A percentile compares a stretch with the other conserved stretches of the same genome.
Evolutionary conservation across 768 basidiomycete species (phyloP).

Genomic region (Pulveroboletus sp.): DNA sequence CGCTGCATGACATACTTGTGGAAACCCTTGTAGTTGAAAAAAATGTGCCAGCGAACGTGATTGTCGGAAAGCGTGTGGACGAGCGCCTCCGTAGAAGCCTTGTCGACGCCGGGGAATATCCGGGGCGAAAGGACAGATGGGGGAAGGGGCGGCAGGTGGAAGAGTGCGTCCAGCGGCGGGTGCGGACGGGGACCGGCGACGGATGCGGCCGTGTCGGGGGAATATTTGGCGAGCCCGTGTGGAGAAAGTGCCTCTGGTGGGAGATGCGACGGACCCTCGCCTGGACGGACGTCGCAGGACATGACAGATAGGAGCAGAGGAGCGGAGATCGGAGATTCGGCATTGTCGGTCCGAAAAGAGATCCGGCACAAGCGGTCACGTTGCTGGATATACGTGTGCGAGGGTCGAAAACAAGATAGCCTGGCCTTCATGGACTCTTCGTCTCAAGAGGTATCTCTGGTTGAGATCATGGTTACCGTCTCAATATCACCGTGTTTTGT

Average conservation of each 20-base stretch:
- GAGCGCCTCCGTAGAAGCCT: slow-evolving; percentile 39
- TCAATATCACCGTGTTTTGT: too few species aligned
- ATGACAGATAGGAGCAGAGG: background rate
- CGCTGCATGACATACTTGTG: slow-evolving; percentile 26
- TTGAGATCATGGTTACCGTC: slow-evolving; percentile 38
- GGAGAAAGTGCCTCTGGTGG: slow-evolving; percentile 12
- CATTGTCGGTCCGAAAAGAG: too few species aligned
- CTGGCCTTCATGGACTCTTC: slow-evolving; percentile 58
- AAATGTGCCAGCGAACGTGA: slow-evolving; percentile 52
- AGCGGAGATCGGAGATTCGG: too few species aligned
- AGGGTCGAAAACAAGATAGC: too few species aligned
- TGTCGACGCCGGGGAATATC: slow-evolving; percentile 34
- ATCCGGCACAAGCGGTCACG: too few species aligned
- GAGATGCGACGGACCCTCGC: slow-evolving; percentile 18
- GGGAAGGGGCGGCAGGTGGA: slow-evolving; percentile 24
- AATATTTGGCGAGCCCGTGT: slow-evolving; percentile 22
- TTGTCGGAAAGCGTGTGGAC: slow-evolving; percentile 46
- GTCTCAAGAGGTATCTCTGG: slow-evolving; percentile 62
- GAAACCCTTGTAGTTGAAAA: slow-evolving; percentile 43
- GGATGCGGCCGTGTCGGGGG: slow-evolving; percentile 17
- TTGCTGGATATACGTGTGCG: too few species aligned
- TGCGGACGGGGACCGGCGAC: background rate
- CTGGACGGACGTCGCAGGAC: background rate
- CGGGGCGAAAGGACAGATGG: slow-evolving; percentile 33
- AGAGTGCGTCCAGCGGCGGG: slow-evolving; percentile 18